These are phyloP conservation scores for Fusarium ramigenum DNA, from an alignment of 2,329 filamentous ascomycete genomes.

Conservation along the genomic window DNA sequence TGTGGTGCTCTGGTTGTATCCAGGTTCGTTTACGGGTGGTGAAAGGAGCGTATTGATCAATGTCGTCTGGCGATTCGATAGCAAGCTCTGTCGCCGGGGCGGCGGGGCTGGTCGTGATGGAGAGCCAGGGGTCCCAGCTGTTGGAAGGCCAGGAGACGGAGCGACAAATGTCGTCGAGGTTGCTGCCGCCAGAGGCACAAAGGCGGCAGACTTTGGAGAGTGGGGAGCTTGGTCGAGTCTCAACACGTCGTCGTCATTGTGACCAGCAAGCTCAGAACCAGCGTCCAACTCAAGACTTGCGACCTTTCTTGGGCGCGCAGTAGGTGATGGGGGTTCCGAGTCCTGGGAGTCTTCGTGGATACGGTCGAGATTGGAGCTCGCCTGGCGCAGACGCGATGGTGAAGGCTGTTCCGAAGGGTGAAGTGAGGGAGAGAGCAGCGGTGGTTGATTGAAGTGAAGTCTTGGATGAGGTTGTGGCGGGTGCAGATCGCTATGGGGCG, in stretches of 20 bases:
- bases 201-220: slow-evolving; percentile 25
- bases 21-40: slow-evolving; percentile 34
- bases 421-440: slow-evolving; percentile 31
- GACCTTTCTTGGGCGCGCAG: slow-evolving; percentile 26
- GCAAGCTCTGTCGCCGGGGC: slow-evolving; percentile 47
- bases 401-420: slow-evolving; percentile 30
- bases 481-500: slow-evolving; percentile 36
- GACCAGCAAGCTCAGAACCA: slow-evolving; percentile 32
- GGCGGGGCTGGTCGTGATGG: slow-evolving; percentile 34
- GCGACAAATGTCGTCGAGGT: slow-evolving; percentile 55
- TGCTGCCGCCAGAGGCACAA: slow-evolving; percentile 19
- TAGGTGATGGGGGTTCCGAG: slow-evolving; percentile 14
- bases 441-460: slow-evolving; percentile 30
- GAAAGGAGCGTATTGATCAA: slow-evolving; percentile 47
- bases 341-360: slow-evolving; percentile 39
- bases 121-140: slow-evolving; percentile 27
- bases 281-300: slow-evolving; percentile 33
- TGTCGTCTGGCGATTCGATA: slow-evolving; percentile 51
- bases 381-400: slow-evolving; percentile 32
- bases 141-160: slow-evolving; percentile 39
- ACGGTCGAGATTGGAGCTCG: slow-evolving; percentile 41
- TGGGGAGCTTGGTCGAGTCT: slow-evolving; percentile 41
- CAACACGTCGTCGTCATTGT: slow-evolving; percentile 41
- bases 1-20: slow-evolving; percentile 25
- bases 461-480: slow-evolving; percentile 34